phyloP scores from a whole-genome alignment of 495 filamentous ascomycete genomes.

The Penicillium flavigenum region DNA sequence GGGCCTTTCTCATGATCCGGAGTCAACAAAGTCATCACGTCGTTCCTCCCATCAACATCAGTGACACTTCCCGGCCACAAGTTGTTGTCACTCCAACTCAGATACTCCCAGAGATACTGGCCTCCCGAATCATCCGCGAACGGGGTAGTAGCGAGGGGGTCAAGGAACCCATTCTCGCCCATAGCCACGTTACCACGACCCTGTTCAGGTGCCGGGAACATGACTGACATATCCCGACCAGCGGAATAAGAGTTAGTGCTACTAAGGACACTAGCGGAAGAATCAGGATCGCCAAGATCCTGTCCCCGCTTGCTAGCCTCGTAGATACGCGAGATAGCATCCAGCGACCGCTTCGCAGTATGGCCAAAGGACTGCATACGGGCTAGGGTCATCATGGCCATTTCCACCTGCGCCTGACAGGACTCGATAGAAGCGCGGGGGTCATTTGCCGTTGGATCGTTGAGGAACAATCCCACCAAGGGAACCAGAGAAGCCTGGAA shows the following conservation, averaged over 20 bases:
- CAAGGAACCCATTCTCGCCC: slow-evolving; percentile 28
- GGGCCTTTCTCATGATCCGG: slow-evolving; percentile 33
- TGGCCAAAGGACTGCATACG: slow-evolving; percentile 69
- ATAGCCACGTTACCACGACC: slow-evolving; percentile 21
- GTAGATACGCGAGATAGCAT: slow-evolving; percentile 68
- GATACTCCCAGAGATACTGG: slow-evolving; percentile 46
- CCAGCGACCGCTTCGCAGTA: slow-evolving; percentile 65
- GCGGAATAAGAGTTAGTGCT: slow-evolving; percentile 18
- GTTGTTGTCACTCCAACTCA: slow-evolving; percentile 44
- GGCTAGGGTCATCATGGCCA: slow-evolving; percentile 64
- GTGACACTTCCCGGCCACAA: slow-evolving; percentile 34
- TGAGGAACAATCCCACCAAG: slow-evolving; percentile 68
- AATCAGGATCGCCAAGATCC: slow-evolving; percentile 12
- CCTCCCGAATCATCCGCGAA: slow-evolving; percentile 37
- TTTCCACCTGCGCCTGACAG: slow-evolving; percentile 60
- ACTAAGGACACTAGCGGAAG: slow-evolving; percentile 2
- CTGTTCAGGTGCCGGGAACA: slow-evolving; percentile 24
- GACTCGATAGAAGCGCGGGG: slow-evolving; percentile 52
- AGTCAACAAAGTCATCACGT: slow-evolving; percentile 28
- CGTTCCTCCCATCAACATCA: slow-evolving; percentile 31
- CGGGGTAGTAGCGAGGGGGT: slow-evolving; percentile 28
- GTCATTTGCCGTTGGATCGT: slow-evolving; percentile 54
- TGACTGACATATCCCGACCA: slow-evolving; percentile 21
- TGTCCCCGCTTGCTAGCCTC: slow-evolving; percentile 54
- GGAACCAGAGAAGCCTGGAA: slow-evolving; percentile 81